A percentile compares a stretch with the other conserved stretches of the same genome.
These are phyloP conservation scores for Quercus tomentella DNA, from an alignment of 331 rosid species.

Conservation along the genomic window DNA sequence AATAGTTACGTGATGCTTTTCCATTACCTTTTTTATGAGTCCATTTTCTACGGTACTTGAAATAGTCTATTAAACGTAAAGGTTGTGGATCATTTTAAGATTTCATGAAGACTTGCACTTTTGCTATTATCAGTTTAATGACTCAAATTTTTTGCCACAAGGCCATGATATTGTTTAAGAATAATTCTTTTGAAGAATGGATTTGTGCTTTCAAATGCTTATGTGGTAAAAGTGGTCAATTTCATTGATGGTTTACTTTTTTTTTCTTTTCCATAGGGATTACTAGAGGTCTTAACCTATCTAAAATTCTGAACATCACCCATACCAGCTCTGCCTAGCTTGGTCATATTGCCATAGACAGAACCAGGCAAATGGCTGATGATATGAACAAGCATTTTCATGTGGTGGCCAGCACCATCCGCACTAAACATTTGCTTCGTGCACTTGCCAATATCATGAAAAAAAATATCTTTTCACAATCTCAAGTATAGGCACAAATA, in stretches of 20 bases:
- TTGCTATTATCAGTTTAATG: neutral
- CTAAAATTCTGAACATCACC: neutral
- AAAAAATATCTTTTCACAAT: neutral
- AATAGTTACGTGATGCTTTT: conserved; percentile 19
- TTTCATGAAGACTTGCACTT: neutral
- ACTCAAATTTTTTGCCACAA: no score
- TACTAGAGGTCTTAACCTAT: neutral
- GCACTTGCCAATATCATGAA: neutral
- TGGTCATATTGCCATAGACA: neutral
- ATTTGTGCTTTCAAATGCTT: neutral
- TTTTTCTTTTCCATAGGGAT: neutral
- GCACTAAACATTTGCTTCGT: neutral
- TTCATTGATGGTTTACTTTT: neutral
- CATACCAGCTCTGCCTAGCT: neutral
- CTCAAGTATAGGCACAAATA: neutral
- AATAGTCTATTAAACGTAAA: neutral
- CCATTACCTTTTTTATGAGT: neutral
- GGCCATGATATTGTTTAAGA: no score
- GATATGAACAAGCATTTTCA: neutral
- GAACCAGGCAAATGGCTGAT: neutral
- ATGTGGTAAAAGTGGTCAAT: neutral
- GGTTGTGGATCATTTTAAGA: neutral
- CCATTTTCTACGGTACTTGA: conserved; percentile 12
- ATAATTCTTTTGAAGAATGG: no score
- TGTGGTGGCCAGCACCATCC: neutral